phyloP scores from a whole-genome alignment of 768 basidiomycete species.

The Fibroporia radiculosa region DNA sequence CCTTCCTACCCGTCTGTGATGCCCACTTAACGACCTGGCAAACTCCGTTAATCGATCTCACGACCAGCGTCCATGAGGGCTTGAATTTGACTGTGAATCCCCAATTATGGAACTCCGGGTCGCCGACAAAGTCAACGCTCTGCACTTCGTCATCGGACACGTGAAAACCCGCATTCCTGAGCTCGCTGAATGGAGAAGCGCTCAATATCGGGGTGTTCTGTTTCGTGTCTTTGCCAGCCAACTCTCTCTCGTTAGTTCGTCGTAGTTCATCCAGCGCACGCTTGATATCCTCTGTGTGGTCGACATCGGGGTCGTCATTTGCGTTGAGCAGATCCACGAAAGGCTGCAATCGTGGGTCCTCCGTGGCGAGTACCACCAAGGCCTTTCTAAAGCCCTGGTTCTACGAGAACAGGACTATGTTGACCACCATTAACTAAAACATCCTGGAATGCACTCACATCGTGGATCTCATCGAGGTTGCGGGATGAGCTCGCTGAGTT shows the following conservation, averaged over 20 bases:
- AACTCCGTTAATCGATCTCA: conserved; percentile 10
- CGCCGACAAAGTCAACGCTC: conserved; percentile 1
- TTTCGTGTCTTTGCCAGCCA: background rate
- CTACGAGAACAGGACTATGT: too few species aligned
- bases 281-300: background rate
- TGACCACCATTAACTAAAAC: too few species aligned
- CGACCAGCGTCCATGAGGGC: conserved; percentile 5
- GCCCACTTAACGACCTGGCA: conserved; percentile 13
- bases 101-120: conserved; percentile 9
- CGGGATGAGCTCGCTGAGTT: too few species aligned
- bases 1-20: conserved; percentile 1
- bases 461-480: too few species aligned
- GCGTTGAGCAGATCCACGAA: background rate
- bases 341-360: background rate
- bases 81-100: conserved; percentile 6
- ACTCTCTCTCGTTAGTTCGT: background rate
- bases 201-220: background rate
- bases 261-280: background rate
- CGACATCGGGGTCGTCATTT: background rate
- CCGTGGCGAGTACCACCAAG: background rate
- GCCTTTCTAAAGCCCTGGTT: background rate
- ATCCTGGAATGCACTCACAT: too few species aligned
- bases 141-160: background rate
- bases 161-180: background rate
- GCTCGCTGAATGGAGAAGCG: background rate